These are phyloP conservation scores for Bipolaris gigantea DNA, from an alignment of 2,329 filamentous ascomycete genomes.

Conservation along the genomic window DNA sequence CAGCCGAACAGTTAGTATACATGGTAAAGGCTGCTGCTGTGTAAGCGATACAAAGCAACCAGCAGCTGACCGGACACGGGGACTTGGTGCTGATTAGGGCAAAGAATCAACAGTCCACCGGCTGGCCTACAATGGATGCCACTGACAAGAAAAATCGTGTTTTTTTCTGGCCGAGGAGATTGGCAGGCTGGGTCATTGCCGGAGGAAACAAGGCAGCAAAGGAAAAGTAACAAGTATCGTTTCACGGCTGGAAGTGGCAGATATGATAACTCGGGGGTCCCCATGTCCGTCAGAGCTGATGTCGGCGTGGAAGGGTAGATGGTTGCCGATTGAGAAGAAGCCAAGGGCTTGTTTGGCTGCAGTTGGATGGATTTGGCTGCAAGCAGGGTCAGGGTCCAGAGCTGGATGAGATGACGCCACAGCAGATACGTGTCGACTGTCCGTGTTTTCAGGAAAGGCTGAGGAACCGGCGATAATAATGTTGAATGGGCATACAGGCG, in stretches of 20 bases:
- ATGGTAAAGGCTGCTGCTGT: background rate
- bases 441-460: slow-evolving; percentile 2
- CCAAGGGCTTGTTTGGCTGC: background rate
- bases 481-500: background rate
- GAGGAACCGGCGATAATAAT: slow-evolving; percentile 2
- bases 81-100: background rate
- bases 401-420: slow-evolving; percentile 11
- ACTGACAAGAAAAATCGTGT: background rate
- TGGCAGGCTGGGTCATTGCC: background rate
- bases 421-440: slow-evolving; percentile 1
- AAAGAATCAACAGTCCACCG: background rate
- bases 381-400: slow-evolving; percentile 6
- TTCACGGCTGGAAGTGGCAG: slow-evolving; percentile 1
- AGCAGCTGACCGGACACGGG: background rate
- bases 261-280: background rate
- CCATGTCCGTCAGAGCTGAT: background rate
- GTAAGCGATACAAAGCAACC: background rate
- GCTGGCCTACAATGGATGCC: background rate
- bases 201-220: background rate
- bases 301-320: slow-evolving; percentile 17
- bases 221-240: slow-evolving; percentile 1
- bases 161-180: background rate
- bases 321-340: slow-evolving; percentile 8
- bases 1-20: background rate
- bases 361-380: background rate